A percentile compares a stretch with the other conserved stretches of the same genome.
Evolutionary conservation across 208 protist genomes (phyloP).

Genomic region (Spironucleus salmonicida): DNA sequence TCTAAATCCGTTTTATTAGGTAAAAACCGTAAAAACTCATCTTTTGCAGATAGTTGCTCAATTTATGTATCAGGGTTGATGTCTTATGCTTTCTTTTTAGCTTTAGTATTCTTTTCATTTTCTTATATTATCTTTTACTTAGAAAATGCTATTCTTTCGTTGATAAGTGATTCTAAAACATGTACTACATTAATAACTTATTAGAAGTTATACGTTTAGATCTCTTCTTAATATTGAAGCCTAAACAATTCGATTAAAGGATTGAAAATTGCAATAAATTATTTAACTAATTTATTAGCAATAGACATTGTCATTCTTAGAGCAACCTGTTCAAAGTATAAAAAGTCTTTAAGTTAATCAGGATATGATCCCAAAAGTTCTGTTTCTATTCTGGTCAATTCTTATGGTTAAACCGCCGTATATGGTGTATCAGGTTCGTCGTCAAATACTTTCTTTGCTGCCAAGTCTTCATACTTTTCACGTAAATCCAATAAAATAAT

Average conservation of each 20-base stretch:
- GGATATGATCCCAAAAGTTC: neutral
- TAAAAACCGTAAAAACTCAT: neutral
- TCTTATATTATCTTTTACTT: neutral
- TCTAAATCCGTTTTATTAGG: neutral
- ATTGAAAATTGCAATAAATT: neutral
- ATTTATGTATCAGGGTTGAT: neutral
- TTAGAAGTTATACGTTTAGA: constrained; percentile 2
- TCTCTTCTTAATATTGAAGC: neutral
- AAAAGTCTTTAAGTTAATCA: neutral
- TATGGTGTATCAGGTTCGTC: neutral
- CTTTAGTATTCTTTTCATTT: neutral
- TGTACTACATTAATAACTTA: neutral
- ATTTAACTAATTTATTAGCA: neutral
- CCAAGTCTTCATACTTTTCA: neutral
- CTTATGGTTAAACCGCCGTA: neutral
- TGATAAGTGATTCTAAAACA: neutral
- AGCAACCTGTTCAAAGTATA: neutral
- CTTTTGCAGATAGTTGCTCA: neutral
- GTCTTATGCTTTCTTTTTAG: neutral
- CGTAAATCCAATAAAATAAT: neutral
- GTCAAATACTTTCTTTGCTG: neutral
- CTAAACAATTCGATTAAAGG: neutral
- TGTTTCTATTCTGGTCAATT: neutral
- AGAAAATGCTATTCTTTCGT: neutral
- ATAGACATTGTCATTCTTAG: neutral